A percentile compares a stretch with the other conserved stretches of the same genome.
These are phyloP conservation scores for Spizellomyces sp. DNA, from an alignment of 192 early-diverging fungal species.

Conservation along the genomic window DNA sequence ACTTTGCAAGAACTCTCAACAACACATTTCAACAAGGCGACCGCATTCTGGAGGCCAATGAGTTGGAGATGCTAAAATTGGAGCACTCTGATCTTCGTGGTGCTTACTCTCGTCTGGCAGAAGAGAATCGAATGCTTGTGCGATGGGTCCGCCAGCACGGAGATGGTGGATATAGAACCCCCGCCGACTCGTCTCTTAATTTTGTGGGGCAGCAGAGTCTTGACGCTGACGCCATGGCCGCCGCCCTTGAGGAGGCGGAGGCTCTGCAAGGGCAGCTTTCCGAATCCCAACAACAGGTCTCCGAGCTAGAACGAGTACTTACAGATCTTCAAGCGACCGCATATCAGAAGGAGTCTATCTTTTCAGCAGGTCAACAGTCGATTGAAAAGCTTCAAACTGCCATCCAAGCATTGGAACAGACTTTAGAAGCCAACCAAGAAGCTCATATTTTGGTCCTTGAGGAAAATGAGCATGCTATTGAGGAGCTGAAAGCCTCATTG, in stretches of 20 bases:
- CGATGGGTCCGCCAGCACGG: background rate
- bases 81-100: background rate
- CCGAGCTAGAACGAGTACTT: too few relatives aligned
- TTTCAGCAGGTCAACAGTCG: too few relatives aligned
- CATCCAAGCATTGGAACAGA: too few relatives aligned
- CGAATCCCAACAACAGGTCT: too few relatives aligned
- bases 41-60: background rate
- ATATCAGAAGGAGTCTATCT: too few relatives aligned
- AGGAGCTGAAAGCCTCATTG: too few relatives aligned
- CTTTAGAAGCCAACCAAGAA: too few relatives aligned
- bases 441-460: too few relatives aligned
- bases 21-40: slow-evolving; percentile 3
- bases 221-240: background rate
- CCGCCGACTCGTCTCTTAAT: background rate
- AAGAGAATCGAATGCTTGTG: background rate
- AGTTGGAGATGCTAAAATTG: slow-evolving; percentile 3
- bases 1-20: background rate
- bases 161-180: slow-evolving; percentile 1
- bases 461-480: too few relatives aligned
- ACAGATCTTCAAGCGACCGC: too few relatives aligned
- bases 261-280: background rate
- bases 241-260: background rate
- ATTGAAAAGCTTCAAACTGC: too few relatives aligned
- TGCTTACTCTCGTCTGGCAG: background rate
- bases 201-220: too few relatives aligned